phyloP scores from a whole-genome alignment of 495 filamentous ascomycete genomes.

The Penicillium taxi region DNA sequence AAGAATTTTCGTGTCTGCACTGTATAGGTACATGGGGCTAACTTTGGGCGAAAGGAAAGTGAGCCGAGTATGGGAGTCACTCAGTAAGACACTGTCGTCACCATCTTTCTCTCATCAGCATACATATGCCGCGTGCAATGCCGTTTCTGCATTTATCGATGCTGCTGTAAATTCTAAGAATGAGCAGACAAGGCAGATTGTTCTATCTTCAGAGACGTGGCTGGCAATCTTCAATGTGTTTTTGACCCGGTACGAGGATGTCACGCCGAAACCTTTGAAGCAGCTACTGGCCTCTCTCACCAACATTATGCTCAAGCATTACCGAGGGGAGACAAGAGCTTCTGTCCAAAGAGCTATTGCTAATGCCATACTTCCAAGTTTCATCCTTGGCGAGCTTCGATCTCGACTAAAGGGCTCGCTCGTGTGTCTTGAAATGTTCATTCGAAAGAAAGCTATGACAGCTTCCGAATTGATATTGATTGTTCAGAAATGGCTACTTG shows the following conservation, averaged over 20 bases:
- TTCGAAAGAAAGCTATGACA: constrained; percentile 30
- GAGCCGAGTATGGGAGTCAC: constrained; percentile 28
- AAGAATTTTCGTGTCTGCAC: constrained; percentile 2
- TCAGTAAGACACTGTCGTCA: constrained; percentile 33
- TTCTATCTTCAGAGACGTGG: constrained; percentile 47
- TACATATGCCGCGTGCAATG: constrained; percentile 38
- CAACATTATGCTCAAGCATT: constrained; percentile 43
- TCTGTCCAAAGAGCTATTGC: constrained; percentile 17
- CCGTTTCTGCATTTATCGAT: constrained; percentile 40
- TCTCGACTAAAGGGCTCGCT: constrained; percentile 35
- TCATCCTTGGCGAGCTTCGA: constrained; percentile 34
- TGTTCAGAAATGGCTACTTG: constrained; percentile 26
- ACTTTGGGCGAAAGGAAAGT: constrained; percentile 26
- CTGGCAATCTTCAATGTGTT: constrained; percentile 58
- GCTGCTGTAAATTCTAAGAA: constrained; percentile 31
- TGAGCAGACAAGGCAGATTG: constrained; percentile 25
- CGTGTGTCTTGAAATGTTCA: constrained; percentile 35
- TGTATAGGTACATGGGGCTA: not conserved
- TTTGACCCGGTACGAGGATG: constrained; percentile 64
- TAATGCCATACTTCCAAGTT: constrained; percentile 26
- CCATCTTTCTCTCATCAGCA: constrained; percentile 33
- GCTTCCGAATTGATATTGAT: constrained; percentile 25
- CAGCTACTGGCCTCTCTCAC: constrained; percentile 58
- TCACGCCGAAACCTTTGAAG: constrained; percentile 66
- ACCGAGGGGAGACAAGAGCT: constrained; percentile 21